Evolutionary conservation across 2,329 filamentous ascomycete genomes (phyloP).

Genomic region (Talaromyces sp.): DNA sequence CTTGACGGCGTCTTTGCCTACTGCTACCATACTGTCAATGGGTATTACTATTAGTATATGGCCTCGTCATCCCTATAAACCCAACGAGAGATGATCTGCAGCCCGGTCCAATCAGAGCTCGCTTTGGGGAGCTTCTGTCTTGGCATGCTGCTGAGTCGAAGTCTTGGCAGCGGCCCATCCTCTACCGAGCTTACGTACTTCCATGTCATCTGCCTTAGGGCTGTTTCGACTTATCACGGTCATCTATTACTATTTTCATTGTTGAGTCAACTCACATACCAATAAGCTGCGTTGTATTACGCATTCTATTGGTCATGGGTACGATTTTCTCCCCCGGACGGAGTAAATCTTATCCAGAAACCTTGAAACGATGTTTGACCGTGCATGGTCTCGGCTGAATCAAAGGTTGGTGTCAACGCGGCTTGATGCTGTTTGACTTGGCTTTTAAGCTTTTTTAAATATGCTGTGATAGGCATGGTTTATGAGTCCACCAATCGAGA

Average conservation of each 20-base stretch:
- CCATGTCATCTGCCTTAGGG: neutral
- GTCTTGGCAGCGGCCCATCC: neutral
- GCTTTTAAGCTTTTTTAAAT: neutral
- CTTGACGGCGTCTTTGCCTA: neutral
- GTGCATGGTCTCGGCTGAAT: neutral
- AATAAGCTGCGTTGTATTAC: neutral
- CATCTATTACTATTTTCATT: neutral
- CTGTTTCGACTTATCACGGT: neutral
- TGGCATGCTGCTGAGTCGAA: neutral
- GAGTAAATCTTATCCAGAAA: neutral
- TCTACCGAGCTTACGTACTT: neutral
- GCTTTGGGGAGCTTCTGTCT: neutral
- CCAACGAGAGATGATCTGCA: neutral
- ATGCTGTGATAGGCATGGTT: neutral
- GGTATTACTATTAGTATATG: neutral
- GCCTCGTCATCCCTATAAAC: neutral
- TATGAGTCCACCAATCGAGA: neutral
- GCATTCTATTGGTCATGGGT: neutral
- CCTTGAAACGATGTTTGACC: neutral
- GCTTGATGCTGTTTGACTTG: neutral
- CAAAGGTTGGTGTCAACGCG: neutral
- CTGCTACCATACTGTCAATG: neutral
- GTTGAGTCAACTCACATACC: neutral
- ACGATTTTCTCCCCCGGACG: neutral
- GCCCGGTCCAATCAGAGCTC: neutral